Evolutionary conservation across 306 rosid species (phyloP).

Genomic region (Glycine soja): DNA sequence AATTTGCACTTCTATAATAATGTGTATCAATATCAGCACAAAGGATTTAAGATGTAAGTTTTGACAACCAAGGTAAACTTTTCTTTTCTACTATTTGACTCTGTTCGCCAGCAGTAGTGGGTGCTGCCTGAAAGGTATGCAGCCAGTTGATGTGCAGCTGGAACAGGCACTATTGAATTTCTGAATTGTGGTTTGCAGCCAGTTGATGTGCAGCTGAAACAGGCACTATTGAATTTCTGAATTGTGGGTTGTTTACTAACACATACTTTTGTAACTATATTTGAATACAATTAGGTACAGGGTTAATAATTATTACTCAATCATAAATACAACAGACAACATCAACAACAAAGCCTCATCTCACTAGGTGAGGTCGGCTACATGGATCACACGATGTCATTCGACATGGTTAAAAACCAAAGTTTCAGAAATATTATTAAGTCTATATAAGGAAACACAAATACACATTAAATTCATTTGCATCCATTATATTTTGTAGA

Average conservation of each 20-base stretch:
- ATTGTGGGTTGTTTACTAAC: not conserved
- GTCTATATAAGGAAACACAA: too few species aligned
- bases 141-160: not conserved
- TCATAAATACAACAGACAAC: too few species aligned
- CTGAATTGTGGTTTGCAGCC: not conserved
- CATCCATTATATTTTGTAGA: too few species aligned
- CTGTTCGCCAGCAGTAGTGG: not conserved
- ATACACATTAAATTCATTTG: too few species aligned
- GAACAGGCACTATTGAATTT: not conserved
- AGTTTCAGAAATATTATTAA: too few species aligned
- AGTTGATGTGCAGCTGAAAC: not conserved
- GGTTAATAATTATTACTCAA: too few species aligned
- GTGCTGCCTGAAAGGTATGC: not conserved
- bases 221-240: not conserved
- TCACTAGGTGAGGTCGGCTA: too few species aligned
- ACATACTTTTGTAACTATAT: not conserved
- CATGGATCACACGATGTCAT: too few species aligned
- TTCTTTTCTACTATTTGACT: not conserved
- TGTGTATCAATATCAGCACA: slow-evolving; percentile 14
- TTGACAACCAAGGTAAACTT: not conserved
- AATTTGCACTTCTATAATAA: not conserved
- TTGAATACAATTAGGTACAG: not conserved
- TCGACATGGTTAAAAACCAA: too few species aligned
- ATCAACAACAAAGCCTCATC: too few species aligned
- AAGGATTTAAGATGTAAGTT: not conserved